Conservation (phyloP, 257 asterid genomes). For the Ilex asprella region DNA sequence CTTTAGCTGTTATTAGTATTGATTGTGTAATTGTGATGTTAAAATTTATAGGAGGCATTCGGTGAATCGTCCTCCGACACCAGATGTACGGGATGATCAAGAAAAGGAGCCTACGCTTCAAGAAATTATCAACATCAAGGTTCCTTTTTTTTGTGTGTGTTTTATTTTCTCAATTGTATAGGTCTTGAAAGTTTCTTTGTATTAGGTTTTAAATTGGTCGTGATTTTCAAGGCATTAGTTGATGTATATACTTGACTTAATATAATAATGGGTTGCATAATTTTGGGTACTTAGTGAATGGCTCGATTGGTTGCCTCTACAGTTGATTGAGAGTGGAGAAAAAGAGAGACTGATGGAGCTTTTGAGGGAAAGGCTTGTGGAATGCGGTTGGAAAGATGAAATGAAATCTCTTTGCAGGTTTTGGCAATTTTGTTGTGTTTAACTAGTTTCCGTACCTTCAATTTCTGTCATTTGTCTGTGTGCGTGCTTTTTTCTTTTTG, state of each 20-base stretch:
- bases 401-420: conserved; percentile 63
- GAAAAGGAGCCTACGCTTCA: conserved; percentile 44
- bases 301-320: conserved; percentile 1
- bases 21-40: background rate
- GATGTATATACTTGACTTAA: too few species aligned
- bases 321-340: conserved; percentile 56
- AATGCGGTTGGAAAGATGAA: conserved; percentile 69
- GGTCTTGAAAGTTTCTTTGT: too few species aligned
- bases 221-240: too few species aligned
- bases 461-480: background rate
- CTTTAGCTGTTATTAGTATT: too few species aligned
- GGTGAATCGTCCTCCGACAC: conserved; percentile 58
- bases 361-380: conserved; percentile 52
- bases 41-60: conserved; percentile 44
- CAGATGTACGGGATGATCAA: conserved; percentile 41
- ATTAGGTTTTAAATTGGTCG: background rate
- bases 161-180: background rate
- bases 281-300: background rate
- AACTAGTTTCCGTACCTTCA: background rate
- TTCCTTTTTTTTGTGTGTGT: conserved; percentile 1
- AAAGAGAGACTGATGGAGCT: conserved; percentile 55
- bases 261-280: too few species aligned
- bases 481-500: too few species aligned
- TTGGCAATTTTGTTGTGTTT: background rate
- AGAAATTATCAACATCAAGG: conserved; percentile 51